phyloP scores from a whole-genome alignment of 2,329 filamentous ascomycete species.

The Stromatinia cepivora region DNA sequence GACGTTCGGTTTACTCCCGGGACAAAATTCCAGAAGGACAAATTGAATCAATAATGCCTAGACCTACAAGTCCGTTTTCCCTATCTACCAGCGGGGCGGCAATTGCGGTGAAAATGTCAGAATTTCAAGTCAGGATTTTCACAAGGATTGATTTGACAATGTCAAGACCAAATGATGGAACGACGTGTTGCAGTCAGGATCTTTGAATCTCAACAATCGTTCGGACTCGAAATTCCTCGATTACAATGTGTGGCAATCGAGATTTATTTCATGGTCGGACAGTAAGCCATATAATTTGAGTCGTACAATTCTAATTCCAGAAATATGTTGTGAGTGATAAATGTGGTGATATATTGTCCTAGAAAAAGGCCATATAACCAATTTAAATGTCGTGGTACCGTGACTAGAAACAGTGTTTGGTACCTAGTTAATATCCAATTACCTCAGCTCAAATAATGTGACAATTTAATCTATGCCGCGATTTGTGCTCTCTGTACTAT shows the following conservation, averaged over 20 bases:
- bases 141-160: not conserved
- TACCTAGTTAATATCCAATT: not conserved
- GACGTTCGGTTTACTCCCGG: slow-evolving; percentile 1
- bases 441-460: not conserved
- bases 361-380: not conserved
- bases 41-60: slow-evolving; percentile 12
- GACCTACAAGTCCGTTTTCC: not conserved
- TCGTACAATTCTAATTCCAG: not conserved
- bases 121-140: slow-evolving; percentile 7
- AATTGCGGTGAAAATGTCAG: slow-evolving; percentile 4
- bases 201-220: not conserved
- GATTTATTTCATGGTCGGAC: not conserved
- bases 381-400: not conserved
- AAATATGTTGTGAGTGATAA: not conserved
- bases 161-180: not conserved
- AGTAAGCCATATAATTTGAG: not conserved
- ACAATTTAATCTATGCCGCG: not conserved
- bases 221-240: not conserved
- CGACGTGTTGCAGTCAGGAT: not conserved
- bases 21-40: slow-evolving; percentile 3
- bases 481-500: not conserved
- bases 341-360: not conserved
- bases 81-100: slow-evolving; percentile 14
- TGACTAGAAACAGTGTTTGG: not conserved
- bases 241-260: not conserved